Evolutionary conservation across 768 basidiomycete genomes (phyloP), one percentile per base, ranked within the genome.

Genomic region (Clitopilus hobsonii): DNA sequence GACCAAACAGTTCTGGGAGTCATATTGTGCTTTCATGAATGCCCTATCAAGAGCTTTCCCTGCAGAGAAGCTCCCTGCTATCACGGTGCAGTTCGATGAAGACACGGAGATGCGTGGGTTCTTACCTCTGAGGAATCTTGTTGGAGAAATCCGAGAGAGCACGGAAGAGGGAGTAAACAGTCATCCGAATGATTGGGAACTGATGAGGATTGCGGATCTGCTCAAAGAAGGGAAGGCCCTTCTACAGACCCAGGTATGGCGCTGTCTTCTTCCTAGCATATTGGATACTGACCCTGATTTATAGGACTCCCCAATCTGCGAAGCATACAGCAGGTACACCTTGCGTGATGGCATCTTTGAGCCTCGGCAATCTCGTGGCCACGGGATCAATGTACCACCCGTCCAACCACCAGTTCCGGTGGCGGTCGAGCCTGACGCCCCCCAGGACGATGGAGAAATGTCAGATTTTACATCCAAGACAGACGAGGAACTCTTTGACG

Each of bases 151-250:
- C 11, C 56, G 63, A 66, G 45, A 60, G 59, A 56, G 74, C 68
- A 61, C 71, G 16, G 56, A 62, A 27, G 63, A 79, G 58, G 78
- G 76, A 29, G 41, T 45, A 1, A 45, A 45, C n/a, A 16, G 41
- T 18, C 82, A 98, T 72, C 97, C 97, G 6, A 98, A 99, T 61
- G 94, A 91, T 56, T 94, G 96, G 74, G 91, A 95, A 61, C 71
- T 99, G 38, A 95, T 98, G 92, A 79, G 97, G 60, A 89, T 99
- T 55, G 78, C 83, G 47, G 96, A 97, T 70, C 72, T 97, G 38
- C 74, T 94, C 48, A 71, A 78, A 13, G 93, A 97, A 63, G 88
- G 87, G 0, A 77, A 72, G 58, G 67, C 73, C 5, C 66, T 96
- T 22, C 79, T 80, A 23, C 74, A 54, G 78, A 85, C 75, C 90